Conservation (phyloP, 1,139 yeast species). For the Kodamaea fungicola region DNA sequence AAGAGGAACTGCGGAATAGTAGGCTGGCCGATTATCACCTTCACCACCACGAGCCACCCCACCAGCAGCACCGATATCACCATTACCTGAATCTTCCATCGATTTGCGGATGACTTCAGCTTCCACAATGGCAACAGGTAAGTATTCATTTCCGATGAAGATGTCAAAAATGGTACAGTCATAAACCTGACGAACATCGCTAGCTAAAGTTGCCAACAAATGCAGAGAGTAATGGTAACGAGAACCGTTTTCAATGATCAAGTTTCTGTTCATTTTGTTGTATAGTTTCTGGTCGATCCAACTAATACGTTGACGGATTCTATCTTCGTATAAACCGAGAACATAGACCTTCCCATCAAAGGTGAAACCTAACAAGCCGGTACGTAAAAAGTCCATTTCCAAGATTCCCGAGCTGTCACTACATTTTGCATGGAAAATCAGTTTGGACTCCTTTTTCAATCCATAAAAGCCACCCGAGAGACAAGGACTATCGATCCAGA, state of each 20-base stretch:
- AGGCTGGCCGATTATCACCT: slow-evolving; percentile 13
- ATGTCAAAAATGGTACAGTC: slow-evolving; percentile 94
- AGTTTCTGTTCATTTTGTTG: slow-evolving; percentile 28
- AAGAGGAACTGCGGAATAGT: slow-evolving; percentile 37
- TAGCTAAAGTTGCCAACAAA: slow-evolving; percentile 72
- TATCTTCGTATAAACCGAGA: slow-evolving; percentile 85
- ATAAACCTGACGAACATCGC: slow-evolving; percentile 76
- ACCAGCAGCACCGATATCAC: slow-evolving; percentile 16
- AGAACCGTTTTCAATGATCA: slow-evolving; percentile 36
- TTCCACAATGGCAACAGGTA: slow-evolving; percentile 86
- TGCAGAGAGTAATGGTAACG: slow-evolving; percentile 85
- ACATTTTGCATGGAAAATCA: slow-evolving; percentile 80
- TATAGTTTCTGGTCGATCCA: slow-evolving; percentile 55
- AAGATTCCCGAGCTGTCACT: slow-evolving; percentile 63
- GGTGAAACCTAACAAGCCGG: slow-evolving; percentile 87
- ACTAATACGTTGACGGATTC: slow-evolving; percentile 73
- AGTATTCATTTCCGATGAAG: slow-evolving; percentile 76
- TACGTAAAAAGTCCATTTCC: slow-evolving; percentile 79
- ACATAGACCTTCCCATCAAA: slow-evolving; percentile 85
- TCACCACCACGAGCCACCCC: slow-evolving; percentile 10
- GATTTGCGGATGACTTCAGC: slow-evolving; percentile 62
- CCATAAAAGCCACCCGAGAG: slow-evolving; percentile 89
- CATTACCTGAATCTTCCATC: slow-evolving; percentile 18
- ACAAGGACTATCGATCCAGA: slow-evolving; percentile 93
- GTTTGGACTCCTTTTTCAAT: slow-evolving; percentile 59